Percentiles rank a stretch among this genome's conserved stretches.
phyloP scores from a whole-genome alignment of 1,139 yeast genomes.

The Nadsonia starkeyi-henricii region DNA sequence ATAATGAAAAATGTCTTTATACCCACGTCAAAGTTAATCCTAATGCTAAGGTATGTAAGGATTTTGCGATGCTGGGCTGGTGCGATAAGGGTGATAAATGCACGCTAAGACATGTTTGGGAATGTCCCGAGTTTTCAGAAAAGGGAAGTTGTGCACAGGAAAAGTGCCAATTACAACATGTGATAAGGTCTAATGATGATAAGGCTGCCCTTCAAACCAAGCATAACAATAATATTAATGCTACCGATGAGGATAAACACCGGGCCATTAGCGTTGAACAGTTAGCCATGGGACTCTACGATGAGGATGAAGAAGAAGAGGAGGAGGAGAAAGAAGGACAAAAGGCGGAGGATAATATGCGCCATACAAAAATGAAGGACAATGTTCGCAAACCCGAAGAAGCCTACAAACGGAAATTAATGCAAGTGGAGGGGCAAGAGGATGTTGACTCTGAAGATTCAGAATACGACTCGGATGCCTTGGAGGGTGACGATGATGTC shows the following conservation, averaged over 20 bases:
- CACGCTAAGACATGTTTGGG: conserved; percentile 40
- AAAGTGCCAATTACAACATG: conserved; percentile 38
- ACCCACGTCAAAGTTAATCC: conserved; percentile 36
- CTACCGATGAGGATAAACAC: conserved; percentile 19
- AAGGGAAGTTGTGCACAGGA: conserved; percentile 40
- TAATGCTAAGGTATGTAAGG: conserved; percentile 43
- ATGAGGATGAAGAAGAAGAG: conserved; percentile 8
- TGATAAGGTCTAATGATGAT: conserved; percentile 17
- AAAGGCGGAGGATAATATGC: background rate
- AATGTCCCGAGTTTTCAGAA: conserved; percentile 62
- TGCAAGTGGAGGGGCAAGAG: background rate
- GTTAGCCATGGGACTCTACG: conserved; percentile 6
- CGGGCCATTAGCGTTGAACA: conserved; percentile 12
- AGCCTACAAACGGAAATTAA: background rate
- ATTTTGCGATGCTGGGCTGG: conserved; percentile 55
- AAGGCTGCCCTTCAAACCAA: conserved; percentile 17
- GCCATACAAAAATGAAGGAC: background rate
- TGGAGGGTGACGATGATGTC: background rate
- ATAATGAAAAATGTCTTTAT: conserved; percentile 40
- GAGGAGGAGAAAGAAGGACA: conserved; percentile 7
- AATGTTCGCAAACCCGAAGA: background rate
- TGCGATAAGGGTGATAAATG: conserved; percentile 51
- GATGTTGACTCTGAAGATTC: background rate
- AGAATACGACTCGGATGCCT: background rate
- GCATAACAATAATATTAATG: conserved; percentile 21